Conservation (phyloP, 2,329 filamentous ascomycete species). For the Colletotrichum paranaense region DNA sequence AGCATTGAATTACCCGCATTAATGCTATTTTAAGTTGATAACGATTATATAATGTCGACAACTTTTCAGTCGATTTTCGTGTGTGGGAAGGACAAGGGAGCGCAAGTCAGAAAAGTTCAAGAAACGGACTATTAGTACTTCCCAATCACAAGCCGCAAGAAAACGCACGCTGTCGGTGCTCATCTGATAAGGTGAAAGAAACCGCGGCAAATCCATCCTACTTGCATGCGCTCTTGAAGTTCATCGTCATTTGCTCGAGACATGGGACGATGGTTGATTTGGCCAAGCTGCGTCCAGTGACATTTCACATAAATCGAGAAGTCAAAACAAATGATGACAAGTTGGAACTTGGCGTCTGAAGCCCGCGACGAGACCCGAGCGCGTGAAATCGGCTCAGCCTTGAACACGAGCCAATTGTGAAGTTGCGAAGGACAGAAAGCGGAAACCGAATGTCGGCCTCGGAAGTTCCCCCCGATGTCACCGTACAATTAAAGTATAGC, state of each 20-base stretch:
- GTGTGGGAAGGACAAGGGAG: no score
- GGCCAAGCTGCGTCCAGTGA: neutral
- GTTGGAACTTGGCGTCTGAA: neutral
- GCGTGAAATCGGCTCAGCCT: neutral
- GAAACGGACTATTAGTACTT: no score
- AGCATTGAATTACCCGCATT: no score
- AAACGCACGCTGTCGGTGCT: no score
- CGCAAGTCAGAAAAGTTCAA: no score
- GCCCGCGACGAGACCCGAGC: neutral
- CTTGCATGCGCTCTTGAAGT: neutral
- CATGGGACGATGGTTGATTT: no score
- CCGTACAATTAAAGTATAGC: neutral
- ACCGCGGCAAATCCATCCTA: neutral
- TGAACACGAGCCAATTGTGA: neutral
- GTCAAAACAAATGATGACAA: neutral
- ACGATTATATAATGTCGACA: no score
- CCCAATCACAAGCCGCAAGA: no score
- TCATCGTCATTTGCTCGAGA: neutral
- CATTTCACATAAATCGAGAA: neutral
- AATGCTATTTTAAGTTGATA: no score
- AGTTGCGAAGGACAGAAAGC: neutral
- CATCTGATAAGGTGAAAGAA: neutral
- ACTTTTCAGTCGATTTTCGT: no score
- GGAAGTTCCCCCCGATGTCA: constrained; percentile 1
- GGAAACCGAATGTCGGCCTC: neutral